Percentiles rank a stretch among this genome's conserved stretches.
Conservation (phyloP, 257 asterid species). For the Lavandula angustifolia region DNA sequence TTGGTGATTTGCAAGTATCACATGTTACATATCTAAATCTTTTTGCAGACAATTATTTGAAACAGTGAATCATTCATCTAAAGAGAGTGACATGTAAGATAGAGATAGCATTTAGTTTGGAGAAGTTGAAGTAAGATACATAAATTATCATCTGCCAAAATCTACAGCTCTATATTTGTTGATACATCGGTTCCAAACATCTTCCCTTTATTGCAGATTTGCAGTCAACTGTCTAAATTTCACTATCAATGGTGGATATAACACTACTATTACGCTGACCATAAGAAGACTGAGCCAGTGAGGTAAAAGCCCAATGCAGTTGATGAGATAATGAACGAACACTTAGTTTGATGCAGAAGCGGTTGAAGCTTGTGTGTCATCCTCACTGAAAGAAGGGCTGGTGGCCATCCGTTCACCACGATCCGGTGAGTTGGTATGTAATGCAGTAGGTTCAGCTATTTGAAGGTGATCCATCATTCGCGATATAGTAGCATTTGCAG, state of each 20-base stretch:
- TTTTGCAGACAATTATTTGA: too few species aligned
- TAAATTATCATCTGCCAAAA: conserved; percentile 25
- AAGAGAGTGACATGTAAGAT: too few species aligned
- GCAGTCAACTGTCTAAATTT: conserved; percentile 19
- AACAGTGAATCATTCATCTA: too few species aligned
- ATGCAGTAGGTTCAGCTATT: conserved; percentile 51
- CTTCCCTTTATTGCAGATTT: conserved; percentile 19
- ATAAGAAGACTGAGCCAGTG: conserved; percentile 33
- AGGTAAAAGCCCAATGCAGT: conserved; percentile 19
- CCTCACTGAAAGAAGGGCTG: conserved; percentile 44
- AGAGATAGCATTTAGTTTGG: neutral
- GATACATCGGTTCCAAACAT: conserved; percentile 14
- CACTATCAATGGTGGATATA: neutral
- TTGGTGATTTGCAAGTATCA: too few species aligned
- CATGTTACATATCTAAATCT: too few species aligned
- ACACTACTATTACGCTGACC: conserved; percentile 1
- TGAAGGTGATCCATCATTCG: conserved; percentile 68
- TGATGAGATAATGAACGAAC: conserved; percentile 28
- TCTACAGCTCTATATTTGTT: conserved; percentile 31
- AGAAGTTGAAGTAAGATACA: conserved; percentile 19
- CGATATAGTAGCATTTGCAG: conserved; percentile 45
- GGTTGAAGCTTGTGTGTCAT: conserved; percentile 41
- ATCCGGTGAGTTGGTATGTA: conserved; percentile 34
- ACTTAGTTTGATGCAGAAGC: conserved; percentile 56
- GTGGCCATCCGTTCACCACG: conserved; percentile 33